Evolutionary conservation across 2,329 filamentous ascomycete species (phyloP), one percentile per base, ranked within the genome.

Genomic region (Aspergillus calidoustus): DNA sequence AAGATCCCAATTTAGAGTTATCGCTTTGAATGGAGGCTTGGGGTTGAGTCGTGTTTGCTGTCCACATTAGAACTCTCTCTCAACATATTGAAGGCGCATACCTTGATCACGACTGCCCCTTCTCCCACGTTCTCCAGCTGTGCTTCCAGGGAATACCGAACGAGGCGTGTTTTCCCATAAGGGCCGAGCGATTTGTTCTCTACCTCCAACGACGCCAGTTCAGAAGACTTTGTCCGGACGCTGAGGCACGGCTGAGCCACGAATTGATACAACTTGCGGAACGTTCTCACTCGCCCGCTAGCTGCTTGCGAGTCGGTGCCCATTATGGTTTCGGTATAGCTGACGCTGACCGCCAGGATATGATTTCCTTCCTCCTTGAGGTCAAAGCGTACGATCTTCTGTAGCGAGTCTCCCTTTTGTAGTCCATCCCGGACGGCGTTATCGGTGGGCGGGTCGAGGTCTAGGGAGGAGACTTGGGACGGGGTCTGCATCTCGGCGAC

Each of bases 401-500:
- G 94, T 53, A 96, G 72, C 30, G 91, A 93, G 52, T 86, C 82
- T 2, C 87, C 89, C 34, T 69, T 72, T 19, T 70, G 64, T 22
- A 77, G 64, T 3, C 73, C 76, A 2, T 76, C 72, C 11, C 69
- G 61, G 17, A 71, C 63, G 0, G 86, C 68, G 5, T 75, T 82
- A 69, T 89, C 87, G 4, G 78, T 76, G 1, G 78, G 75, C 17
- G 78, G 71, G 59, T 76, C 70, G 30, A 86, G 77, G 19, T 85
- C 80, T n/a, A 97, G 82, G 2, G 85, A 79, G 2, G 93, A 83
- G 34, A 88, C 87, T 59, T 90, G 87, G 3, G 89, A 88, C 0
- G 95, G 94, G 0, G 93, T 96, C 80, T 98, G 96, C 89, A 99
- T 96, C 78, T 97, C 93, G 0, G 93, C 95, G 59, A 91, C 87